These are phyloP conservation scores for Starmerella riodocensis DNA, from an alignment of 805 yeast genomes.

Conservation along the genomic window DNA sequence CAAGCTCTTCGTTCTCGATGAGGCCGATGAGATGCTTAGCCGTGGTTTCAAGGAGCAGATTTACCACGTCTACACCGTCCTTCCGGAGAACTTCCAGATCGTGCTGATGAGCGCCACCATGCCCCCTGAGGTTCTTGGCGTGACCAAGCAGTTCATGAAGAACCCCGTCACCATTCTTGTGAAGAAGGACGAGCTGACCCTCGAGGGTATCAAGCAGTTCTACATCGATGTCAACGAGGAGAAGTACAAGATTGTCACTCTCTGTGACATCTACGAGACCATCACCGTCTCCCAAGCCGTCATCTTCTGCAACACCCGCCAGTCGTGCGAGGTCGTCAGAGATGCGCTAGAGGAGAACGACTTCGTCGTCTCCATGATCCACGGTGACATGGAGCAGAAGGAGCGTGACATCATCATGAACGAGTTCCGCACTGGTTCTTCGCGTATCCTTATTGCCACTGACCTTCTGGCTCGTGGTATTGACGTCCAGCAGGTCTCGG, in stretches of 20 bases:
- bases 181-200: constrained; percentile 86
- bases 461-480: constrained; percentile 97
- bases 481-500: constrained; percentile 92
- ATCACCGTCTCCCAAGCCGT: constrained; percentile 94
- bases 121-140: constrained; percentile 82
- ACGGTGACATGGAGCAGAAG: constrained; percentile 87
- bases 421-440: constrained; percentile 88
- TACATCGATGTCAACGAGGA: constrained; percentile 83
- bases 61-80: constrained; percentile 76
- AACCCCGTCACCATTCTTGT: constrained; percentile 90
- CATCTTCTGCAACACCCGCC: constrained; percentile 90
- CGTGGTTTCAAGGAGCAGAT: constrained; percentile 93
- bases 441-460: constrained; percentile 83
- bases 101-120: constrained; percentile 90
- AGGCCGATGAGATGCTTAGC: constrained; percentile 93
- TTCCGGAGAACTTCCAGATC: constrained; percentile 85
- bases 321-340: constrained; percentile 83
- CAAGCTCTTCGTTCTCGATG: constrained; percentile 92
- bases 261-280: constrained; percentile 90
- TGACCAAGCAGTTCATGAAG: constrained; percentile 85
- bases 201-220: constrained; percentile 92
- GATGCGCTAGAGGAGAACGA: constrained; percentile 59
- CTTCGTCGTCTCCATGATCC: constrained; percentile 89
- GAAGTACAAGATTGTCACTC: constrained; percentile 86
- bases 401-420: constrained; percentile 92